Evolutionary conservation across 495 filamentous ascomycete species (phyloP).

Genomic region (Aspergillus heteromorphus): DNA sequence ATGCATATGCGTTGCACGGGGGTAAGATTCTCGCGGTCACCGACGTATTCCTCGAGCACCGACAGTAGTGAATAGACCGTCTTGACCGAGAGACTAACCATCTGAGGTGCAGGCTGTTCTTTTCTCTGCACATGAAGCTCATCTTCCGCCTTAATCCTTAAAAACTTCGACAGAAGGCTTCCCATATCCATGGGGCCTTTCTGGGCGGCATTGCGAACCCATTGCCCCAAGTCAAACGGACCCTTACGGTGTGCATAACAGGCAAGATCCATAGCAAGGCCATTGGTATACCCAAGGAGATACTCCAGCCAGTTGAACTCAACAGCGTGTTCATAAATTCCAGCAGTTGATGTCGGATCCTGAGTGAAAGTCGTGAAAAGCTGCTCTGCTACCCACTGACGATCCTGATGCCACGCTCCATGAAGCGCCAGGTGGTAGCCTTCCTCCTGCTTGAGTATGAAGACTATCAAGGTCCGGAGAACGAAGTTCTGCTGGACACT

Average conservation of each 20-base stretch:
- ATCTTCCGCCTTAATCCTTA: conserved; percentile 75
- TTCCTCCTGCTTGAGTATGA: conserved; percentile 56
- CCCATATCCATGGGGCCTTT: conserved; percentile 56
- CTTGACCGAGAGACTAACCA: conserved; percentile 71
- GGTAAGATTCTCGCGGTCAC: conserved; percentile 51
- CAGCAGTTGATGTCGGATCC: conserved; percentile 67
- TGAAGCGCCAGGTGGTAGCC: conserved; percentile 81
- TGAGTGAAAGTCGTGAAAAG: conserved; percentile 73
- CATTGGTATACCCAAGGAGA: conserved; percentile 66
- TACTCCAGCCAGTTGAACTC: conserved; percentile 79
- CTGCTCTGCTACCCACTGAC: conserved; percentile 69
- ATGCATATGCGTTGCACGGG: conserved; percentile 79
- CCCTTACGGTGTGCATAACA: conserved; percentile 81
- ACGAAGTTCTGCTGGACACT: conserved; percentile 58
- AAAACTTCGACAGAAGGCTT: conserved; percentile 61
- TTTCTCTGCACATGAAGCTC: conserved; percentile 66
- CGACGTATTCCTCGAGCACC: conserved; percentile 63
- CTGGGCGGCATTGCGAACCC: conserved; percentile 64
- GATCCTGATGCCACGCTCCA: conserved; percentile 83
- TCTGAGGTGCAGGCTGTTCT: conserved; percentile 54
- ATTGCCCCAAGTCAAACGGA: conserved; percentile 72
- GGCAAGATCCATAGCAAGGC: conserved; percentile 83
- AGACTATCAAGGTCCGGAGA: conserved; percentile 54
- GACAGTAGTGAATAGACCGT: conserved; percentile 79
- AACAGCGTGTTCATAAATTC: conserved; percentile 76